phyloP scores from a whole-genome alignment of 129 eudicot species.

The Flaveria linearis region DNA sequence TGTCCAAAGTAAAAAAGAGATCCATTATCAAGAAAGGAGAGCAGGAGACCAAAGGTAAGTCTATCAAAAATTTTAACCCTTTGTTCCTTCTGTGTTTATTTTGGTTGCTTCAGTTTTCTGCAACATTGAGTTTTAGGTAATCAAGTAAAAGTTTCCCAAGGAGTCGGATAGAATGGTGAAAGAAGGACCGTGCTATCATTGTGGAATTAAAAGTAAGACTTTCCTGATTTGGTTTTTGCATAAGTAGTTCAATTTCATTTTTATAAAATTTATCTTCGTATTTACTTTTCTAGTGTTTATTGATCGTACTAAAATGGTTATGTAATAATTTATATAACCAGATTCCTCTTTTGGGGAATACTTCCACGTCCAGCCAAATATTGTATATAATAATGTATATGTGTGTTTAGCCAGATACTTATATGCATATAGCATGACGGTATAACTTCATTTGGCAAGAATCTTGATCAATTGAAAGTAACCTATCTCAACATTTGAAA shows the following conservation, averaged over 20 bases:
- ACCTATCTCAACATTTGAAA: constrained; percentile 13
- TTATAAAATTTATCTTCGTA: constrained; percentile 1
- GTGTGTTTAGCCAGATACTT: neutral
- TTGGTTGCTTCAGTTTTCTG: constrained; percentile 8
- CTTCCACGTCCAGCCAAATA: constrained; percentile 7
- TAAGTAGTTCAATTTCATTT: constrained; percentile 5
- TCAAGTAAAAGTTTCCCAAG: constrained; percentile 12
- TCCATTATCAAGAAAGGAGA: constrained; percentile 27
- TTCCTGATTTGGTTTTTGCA: constrained; percentile 4
- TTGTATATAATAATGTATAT: neutral
- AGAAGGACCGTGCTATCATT: constrained; percentile 46
- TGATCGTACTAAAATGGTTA: constrained; percentile 1
- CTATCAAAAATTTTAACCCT: constrained; percentile 5
- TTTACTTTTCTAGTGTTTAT: neutral
- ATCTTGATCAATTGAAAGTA: constrained; percentile 1
- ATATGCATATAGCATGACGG: neutral
- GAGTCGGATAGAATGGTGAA: constrained; percentile 33
- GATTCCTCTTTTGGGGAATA: constrained; percentile 7
- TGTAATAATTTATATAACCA: neutral
- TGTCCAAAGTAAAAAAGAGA: constrained; percentile 18
- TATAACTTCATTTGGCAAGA: neutral
- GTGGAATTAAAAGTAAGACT: constrained; percentile 42
- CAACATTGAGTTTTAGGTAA: neutral
- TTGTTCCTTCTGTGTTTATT: constrained; percentile 1
- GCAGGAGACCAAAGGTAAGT: constrained; percentile 34